Percentiles rank a stretch among this genome's conserved stretches.
phyloP scores from a whole-genome alignment of 225 moss, liverwort and hornwort species.

The Lunularia cruciata region DNA sequence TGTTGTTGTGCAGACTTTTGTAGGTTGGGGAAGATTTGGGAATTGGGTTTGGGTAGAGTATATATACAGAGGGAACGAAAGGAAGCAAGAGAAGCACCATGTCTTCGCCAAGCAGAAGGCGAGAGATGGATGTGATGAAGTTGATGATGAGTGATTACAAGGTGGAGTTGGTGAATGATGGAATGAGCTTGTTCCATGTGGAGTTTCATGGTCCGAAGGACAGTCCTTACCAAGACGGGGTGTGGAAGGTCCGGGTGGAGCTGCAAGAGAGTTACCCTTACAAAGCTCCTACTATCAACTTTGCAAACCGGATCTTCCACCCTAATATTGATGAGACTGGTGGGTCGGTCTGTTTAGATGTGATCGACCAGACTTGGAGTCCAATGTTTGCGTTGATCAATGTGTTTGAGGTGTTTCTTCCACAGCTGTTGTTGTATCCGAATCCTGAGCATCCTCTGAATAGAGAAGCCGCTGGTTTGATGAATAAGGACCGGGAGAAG shows the following conservation, averaged over 20 bases:
- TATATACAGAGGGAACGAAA: too few species aligned
- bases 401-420: slow-evolving; percentile 89
- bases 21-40: too few species aligned
- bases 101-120: slow-evolving; percentile 87
- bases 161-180: slow-evolving; percentile 98
- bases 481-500: slow-evolving; percentile 77
- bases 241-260: slow-evolving; percentile 88
- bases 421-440: slow-evolving; percentile 87
- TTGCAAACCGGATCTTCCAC: slow-evolving; percentile 92
- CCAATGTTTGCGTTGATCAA: slow-evolving; percentile 97
- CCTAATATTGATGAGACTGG: slow-evolving; percentile 90
- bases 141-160: slow-evolving; percentile 99
- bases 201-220: slow-evolving; percentile 96
- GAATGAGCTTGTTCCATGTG: slow-evolving; percentile 95
- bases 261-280: slow-evolving; percentile 87
- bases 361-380: slow-evolving; percentile 95
- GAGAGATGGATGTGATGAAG: slow-evolving; percentile 95
- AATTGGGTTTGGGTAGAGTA: too few species aligned
- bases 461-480: slow-evolving; percentile 75
- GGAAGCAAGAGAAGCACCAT: slow-evolving; percentile 29
- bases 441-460: slow-evolving; percentile 85
- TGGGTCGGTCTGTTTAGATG: slow-evolving; percentile 86
- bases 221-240: slow-evolving; percentile 85
- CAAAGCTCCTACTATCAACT: slow-evolving; percentile 84
- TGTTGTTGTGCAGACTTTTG: too few species aligned